Evolutionary conservation across 2,329 filamentous ascomycete species (phyloP), one percentile per base, ranked within the genome.

Genomic region (Hirsutella thompsonii): DNA sequence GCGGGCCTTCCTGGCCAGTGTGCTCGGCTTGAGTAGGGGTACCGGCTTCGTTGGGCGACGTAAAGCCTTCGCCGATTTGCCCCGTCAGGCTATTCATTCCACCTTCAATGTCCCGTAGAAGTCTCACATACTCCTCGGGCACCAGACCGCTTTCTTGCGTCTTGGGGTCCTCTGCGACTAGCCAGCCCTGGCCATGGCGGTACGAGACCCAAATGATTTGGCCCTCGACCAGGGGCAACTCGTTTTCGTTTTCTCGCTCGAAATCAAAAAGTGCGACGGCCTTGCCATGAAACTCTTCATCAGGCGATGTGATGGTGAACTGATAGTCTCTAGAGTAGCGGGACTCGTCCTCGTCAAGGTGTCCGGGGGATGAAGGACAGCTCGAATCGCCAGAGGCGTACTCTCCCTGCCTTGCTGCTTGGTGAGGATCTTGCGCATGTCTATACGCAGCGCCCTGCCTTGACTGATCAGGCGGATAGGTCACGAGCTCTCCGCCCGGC

Each of bases 131-230:
- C 60, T 93, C 89, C 61, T 98, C 92, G 0, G 92, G 92, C 2
- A 98, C 92, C 29, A 98, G 71, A 1, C 92, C 92, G 54, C 87
- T 94, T 63, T 98, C 92, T 49, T 79, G 87, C 1, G 88, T 95
- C 60, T 87, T 89, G 11, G 90, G 89, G 55, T 98, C 92, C 63
- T 95, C 86, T 4, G 92, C 92, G 20, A 98, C 92, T 39, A 98
- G 72, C 92, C 92, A 98, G 42, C 92, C 92, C 62, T 96, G 88
- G 14, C 90, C 90, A 56, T 96, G 89, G 35, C 92, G 76, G 60
- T 96, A 98, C 14, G 87, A 94, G 20, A 98, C 89, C 69, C 92
- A 83, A 42, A 98, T 94, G 43, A 95, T 86, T 56, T 98, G 92
- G 5, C 92, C 92, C 62, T 98, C 92, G 1, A 86, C 80, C 37